Percentiles rank a stretch among this genome's conserved stretches.
phyloP scores from a whole-genome alignment of 345 rosid genomes.

The Erodium maritimum region DNA sequence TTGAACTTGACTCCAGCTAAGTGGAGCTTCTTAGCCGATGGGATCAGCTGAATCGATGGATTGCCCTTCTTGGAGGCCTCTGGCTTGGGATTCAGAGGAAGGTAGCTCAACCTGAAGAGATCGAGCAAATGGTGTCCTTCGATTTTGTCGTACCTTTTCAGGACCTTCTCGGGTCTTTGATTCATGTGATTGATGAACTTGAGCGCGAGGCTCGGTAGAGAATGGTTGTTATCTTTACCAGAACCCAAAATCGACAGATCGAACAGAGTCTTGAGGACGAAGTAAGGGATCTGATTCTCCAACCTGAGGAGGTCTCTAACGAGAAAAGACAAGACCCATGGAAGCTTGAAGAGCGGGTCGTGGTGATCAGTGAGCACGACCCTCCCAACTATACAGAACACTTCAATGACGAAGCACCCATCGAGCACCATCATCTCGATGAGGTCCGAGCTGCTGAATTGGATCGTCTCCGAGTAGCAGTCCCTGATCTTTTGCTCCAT shows the following conservation, averaged over 20 bases:
- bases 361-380: slow-evolving; percentile 18
- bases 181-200: slow-evolving; percentile 31
- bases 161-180: slow-evolving; percentile 17
- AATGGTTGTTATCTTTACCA: neutral
- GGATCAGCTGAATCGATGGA: slow-evolving; percentile 10
- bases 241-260: slow-evolving; percentile 10
- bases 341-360: slow-evolving; percentile 38
- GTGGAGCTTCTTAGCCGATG: slow-evolving; percentile 35
- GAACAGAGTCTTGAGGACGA: slow-evolving; percentile 31
- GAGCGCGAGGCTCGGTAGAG: slow-evolving; percentile 27
- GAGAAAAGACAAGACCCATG: slow-evolving; percentile 35
- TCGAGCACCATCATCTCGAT: slow-evolving; percentile 45
- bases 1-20: slow-evolving; percentile 27
- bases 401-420: slow-evolving; percentile 47
- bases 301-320: slow-evolving; percentile 36
- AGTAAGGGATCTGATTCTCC: slow-evolving; percentile 52
- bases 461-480: slow-evolving; percentile 20
- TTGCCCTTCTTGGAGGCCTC: neutral
- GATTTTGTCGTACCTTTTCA: slow-evolving; percentile 12
- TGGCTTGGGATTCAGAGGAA: slow-evolving; percentile 11
- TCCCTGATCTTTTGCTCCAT: slow-evolving; percentile 16
- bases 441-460: slow-evolving; percentile 5
- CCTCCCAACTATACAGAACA: slow-evolving; percentile 34
- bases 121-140: slow-evolving; percentile 37
- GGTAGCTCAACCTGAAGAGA: slow-evolving; percentile 32